Percentiles rank a stretch among this genome's conserved stretches.
Conservation (phyloP, 1,284 basidiomycete genomes). For the Naganishia liquefaciens region DNA sequence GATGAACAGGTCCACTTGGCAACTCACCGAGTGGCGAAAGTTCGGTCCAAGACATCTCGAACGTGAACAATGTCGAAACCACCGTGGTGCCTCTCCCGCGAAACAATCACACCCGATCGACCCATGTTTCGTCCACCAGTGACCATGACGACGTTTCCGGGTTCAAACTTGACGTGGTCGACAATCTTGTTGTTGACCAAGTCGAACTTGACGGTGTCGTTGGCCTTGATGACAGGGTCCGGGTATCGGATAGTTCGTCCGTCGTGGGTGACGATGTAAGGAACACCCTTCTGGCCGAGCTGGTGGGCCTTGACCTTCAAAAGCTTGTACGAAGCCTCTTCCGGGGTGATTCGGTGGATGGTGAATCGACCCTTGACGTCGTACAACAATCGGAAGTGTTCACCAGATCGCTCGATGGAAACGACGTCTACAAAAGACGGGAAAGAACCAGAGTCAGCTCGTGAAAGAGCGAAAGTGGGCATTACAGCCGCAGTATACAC, state of each 20-base stretch:
- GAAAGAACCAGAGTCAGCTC: conserved; percentile 23
- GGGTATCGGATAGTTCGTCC: conserved; percentile 99
- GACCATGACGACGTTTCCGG: conserved; percentile 95
- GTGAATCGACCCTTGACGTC: conserved; percentile 99
- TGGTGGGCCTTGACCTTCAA: conserved; percentile 92
- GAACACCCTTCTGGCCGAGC: conserved; percentile 90
- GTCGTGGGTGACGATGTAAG: conserved; percentile 97
- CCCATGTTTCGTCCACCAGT: conserved; percentile 99
- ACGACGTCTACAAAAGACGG: conserved; percentile 71
- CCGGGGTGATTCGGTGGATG: conserved; percentile 98
- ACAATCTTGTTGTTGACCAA: conserved; percentile 91
- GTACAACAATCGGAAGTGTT: conserved; percentile 99
- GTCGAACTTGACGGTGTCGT: conserved; percentile 98
- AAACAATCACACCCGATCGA: conserved; percentile 90
- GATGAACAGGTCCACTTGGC: conserved; percentile 33
- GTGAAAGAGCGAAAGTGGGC: conserved; percentile 22
- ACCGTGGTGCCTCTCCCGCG: conserved; percentile 95
- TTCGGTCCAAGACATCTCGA: conserved; percentile 91
- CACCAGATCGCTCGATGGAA: conserved; percentile 96
- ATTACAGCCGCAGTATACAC: conserved; percentile 18
- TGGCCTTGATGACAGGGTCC: conserved; percentile 91
- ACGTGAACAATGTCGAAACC: conserved; percentile 98
- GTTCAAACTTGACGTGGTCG: conserved; percentile 94
- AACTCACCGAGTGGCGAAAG: conserved; percentile 87
- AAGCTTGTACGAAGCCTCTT: conserved; percentile 98